Evolutionary conservation across 1,284 basidiomycete genomes (phyloP).

Genomic region (Neonothopanus nambi): DNA sequence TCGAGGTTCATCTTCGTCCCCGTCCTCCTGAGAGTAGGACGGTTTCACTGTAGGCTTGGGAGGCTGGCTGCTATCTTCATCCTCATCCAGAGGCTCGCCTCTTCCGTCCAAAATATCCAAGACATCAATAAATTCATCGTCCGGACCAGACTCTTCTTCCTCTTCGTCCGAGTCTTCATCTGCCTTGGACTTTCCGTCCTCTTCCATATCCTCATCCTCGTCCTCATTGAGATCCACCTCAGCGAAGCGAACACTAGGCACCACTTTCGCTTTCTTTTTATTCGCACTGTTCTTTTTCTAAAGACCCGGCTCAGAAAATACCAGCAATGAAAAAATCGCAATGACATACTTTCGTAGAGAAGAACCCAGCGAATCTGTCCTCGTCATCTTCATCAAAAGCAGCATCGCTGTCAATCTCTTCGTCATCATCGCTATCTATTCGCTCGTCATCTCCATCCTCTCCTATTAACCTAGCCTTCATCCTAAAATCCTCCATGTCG

Average conservation of each 20-base stretch:
- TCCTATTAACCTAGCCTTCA: constrained; percentile 55
- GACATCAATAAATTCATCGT: constrained; percentile 66
- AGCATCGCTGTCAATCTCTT: constrained; percentile 78
- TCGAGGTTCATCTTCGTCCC: constrained; percentile 38
- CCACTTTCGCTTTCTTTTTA: constrained; percentile 18
- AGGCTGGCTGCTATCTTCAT: constrained; percentile 25
- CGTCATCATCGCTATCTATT: constrained; percentile 70
- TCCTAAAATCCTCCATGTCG: constrained; percentile 33
- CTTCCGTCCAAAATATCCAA: constrained; percentile 70
- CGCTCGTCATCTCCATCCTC: constrained; percentile 58
- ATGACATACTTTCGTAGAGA: constrained; percentile 47
- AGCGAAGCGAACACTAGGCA: constrained; percentile 41
- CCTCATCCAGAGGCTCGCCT: constrained; percentile 46
- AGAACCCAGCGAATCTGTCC: constrained; percentile 74
- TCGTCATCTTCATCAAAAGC: constrained; percentile 85
- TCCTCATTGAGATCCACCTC: constrained; percentile 73
- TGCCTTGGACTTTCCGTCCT: constrained; percentile 21
- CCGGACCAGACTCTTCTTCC: constrained; percentile 55
- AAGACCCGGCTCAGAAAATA: not conserved
- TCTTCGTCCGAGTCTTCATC: constrained; percentile 37
- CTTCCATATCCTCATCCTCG: constrained; percentile 33
- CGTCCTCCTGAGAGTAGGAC: constrained; percentile 42
- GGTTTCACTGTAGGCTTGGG: constrained; percentile 25
- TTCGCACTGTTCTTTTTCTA: constrained; percentile 26
- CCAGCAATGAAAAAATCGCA: not conserved